Conservation (phyloP, 371 early-diverging fungal genomes). For the Cokeromyces recurvatus region DNA sequence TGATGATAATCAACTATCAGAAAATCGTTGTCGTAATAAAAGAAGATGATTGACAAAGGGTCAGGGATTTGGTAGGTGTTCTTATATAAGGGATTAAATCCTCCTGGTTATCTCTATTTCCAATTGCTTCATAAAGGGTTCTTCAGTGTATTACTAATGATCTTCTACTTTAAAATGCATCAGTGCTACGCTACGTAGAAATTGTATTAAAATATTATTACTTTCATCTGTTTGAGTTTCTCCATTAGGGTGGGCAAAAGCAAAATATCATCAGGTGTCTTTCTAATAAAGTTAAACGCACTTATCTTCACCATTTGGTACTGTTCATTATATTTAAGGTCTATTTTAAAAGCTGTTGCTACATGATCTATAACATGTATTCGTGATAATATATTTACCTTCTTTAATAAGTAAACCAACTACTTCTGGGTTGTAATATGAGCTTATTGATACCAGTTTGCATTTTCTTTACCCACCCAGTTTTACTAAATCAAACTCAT, state of each 20-base stretch:
- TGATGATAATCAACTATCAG: too few species aligned
- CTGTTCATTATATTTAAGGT: too few species aligned
- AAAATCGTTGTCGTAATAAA: too few species aligned
- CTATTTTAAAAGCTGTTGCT: too few species aligned
- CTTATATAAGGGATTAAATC: too few species aligned
- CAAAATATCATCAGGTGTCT: background rate
- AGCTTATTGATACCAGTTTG: background rate
- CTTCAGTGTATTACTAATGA: background rate
- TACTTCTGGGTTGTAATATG: background rate
- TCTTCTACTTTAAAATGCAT: background rate
- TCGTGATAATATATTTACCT: too few species aligned
- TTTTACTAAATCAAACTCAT: conserved; percentile 1
- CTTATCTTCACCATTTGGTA: background rate
- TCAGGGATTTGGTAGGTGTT: too few species aligned
- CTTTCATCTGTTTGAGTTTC: background rate
- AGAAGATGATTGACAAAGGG: too few species aligned
- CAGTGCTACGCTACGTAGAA: background rate
- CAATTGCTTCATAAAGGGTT: background rate
- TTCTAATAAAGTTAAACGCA: background rate
- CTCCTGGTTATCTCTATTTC: background rate
- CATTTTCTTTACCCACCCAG: conserved; percentile 1
- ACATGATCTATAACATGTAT: too few species aligned
- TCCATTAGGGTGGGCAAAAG: conserved; percentile 1
- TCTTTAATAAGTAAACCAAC: background rate
- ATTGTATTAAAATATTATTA: conserved; percentile 1